Base-by-base conservation (phyloP, 176 grass and related monocot genomes). In the Eleusine coracana region DNA sequence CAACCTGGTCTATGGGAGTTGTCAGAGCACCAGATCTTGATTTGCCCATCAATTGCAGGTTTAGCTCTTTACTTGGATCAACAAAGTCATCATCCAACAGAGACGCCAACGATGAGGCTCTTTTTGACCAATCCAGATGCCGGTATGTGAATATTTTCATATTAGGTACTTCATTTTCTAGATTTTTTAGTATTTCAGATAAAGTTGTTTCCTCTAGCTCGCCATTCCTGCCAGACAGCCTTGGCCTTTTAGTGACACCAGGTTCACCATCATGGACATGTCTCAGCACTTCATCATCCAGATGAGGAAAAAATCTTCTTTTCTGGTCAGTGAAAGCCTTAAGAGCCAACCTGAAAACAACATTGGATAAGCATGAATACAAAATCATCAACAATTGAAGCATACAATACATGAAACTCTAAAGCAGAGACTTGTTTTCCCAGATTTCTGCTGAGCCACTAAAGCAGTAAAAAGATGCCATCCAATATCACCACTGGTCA, bases 321-420 rank as follows among this genome's bases (percentile, higher is more conserved):
- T 99, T 99, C 86, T 96, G 97, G 65, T 99, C 91, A 68, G 85
- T 99, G 80, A 99, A 99, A 81, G 97, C 97, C 74, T 96, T 99
- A 40, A 99, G 85, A 80, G 93, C 91, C 87, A 99, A 92, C 88
- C 97, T 99, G 85, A 70, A 88, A 95, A 89, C 69, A 69, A 41
- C 25, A 70, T 29, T 13, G 36, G 39, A 41, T 70, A 37, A 70
- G 25, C 52, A 87, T 51, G 6, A 82, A 42, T 21, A 64, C 40
- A 59, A 68, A 74, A 80, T 52, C 39, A 5, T 76, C 37, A 76
- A 76, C 20, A 77, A 18, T 28, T 17, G 0, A 83, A 39, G 50
- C 56, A 51, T 68, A 50, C 18, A 36, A 40, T 34, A 25, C 40
- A 56, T 86, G 45, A 44, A 76, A 62, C 49, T n/a, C 50, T 51